A percentile compares a stretch with the other conserved stretches of the same genome.
Conservation (phyloP, 192 early-diverging fungal species). For the Backusella westeae region DNA sequence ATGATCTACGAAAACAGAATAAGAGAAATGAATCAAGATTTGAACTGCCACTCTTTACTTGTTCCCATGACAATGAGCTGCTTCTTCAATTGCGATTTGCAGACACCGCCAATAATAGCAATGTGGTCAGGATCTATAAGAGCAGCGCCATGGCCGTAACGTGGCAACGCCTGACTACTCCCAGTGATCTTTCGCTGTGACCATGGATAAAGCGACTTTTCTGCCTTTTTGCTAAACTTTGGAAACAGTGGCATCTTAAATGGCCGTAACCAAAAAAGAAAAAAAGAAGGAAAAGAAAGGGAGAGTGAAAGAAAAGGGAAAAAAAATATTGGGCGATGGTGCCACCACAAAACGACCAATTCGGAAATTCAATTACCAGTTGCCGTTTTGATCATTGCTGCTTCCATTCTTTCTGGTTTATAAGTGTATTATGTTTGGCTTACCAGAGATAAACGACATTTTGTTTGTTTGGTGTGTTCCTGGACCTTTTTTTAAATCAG, state of each 20-base stretch:
- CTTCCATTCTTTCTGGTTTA: too few species aligned
- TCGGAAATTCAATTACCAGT: too few species aligned
- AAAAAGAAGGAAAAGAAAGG: not conserved
- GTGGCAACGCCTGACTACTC: conserved; percentile 12
- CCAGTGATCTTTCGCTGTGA: conserved; percentile 20
- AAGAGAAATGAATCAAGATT: not conserved
- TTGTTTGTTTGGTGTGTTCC: too few species aligned
- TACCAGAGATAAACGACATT: too few species aligned
- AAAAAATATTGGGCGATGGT: not conserved
- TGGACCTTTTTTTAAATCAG: too few species aligned
- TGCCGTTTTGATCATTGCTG: too few species aligned
- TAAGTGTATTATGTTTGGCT: too few species aligned
- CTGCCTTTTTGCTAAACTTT: conserved; percentile 18
- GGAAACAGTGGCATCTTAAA: conserved; percentile 24
- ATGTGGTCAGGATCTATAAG: conserved; percentile 12
- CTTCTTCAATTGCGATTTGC: conserved; percentile 17
- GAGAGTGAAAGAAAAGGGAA: not conserved
- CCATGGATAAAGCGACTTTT: conserved; percentile 26
- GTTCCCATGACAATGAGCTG: conserved; percentile 17
- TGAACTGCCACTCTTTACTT: conserved; percentile 2
- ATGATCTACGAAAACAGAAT: conserved; percentile 12
- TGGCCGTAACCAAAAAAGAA: not conserved
- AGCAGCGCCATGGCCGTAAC: conserved; percentile 21
- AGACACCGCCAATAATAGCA: conserved; percentile 21
- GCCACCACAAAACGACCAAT: not conserved